These are phyloP conservation scores for Xylariaceae sp. DNA, from an alignment of 2,329 filamentous ascomycete genomes.

Conservation along the genomic window DNA sequence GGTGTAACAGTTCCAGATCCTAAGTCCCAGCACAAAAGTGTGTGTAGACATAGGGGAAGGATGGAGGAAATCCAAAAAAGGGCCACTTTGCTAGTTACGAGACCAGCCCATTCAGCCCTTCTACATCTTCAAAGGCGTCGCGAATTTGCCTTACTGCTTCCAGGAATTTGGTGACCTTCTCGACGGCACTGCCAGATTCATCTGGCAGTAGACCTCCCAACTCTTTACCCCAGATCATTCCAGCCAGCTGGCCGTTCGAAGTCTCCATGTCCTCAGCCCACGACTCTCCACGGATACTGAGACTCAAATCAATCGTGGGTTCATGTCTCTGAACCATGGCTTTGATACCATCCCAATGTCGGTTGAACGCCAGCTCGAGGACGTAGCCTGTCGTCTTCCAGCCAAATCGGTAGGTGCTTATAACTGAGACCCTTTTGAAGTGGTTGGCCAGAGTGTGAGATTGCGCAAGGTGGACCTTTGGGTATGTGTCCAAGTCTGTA, in stretches of 20 bases:
- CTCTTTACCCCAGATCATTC: constrained; percentile 23
- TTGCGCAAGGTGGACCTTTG: constrained; percentile 16
- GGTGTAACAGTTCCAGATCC: too few relatives aligned
- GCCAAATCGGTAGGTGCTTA: constrained; percentile 28
- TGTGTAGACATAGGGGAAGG: neutral
- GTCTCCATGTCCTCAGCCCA: constrained; percentile 24
- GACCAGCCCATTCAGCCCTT: neutral
- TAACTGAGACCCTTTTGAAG: constrained; percentile 28
- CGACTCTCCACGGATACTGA: constrained; percentile 25
- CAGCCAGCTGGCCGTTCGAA: constrained; percentile 10
- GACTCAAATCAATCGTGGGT: constrained; percentile 19
- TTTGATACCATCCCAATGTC: constrained; percentile 24
- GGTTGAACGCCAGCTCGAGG: constrained; percentile 32
- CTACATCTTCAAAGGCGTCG: constrained; percentile 11
- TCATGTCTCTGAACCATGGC: constrained; percentile 11
- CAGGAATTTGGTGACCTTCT: constrained; percentile 19
- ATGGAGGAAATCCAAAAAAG: neutral
- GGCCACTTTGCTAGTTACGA: neutral
- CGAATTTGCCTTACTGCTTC: constrained; percentile 15
- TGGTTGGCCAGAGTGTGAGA: constrained; percentile 9
- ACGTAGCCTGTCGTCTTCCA: constrained; percentile 27
- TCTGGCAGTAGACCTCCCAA: constrained; percentile 18
- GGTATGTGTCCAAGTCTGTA: constrained; percentile 21
- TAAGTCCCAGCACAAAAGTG: too few relatives aligned
- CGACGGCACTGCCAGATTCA: neutral